Conservation (phyloP, 208 protist genomes). For the Trypanosoma avium region DNA sequence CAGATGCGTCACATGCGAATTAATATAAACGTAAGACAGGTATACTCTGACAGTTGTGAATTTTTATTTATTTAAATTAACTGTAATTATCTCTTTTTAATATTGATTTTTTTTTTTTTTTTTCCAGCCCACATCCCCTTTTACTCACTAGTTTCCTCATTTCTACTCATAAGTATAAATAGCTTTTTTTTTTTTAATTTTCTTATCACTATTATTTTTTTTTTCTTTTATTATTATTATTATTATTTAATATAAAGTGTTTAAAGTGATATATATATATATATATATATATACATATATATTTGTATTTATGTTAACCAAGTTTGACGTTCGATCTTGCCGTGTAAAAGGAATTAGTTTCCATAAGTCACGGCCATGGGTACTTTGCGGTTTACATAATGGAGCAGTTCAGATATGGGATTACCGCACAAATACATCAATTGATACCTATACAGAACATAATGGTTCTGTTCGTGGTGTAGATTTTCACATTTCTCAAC, state of each 20-base stretch:
- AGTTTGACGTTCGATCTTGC: slow-evolving; percentile 98
- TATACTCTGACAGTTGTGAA: slow-evolving; percentile 62
- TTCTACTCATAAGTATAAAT: no score
- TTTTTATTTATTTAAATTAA: slow-evolving; percentile 37
- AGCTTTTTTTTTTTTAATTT: slow-evolving; percentile 15
- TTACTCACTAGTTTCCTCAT: background rate
- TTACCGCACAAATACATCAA: slow-evolving; percentile 96
- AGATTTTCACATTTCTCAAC: slow-evolving; percentile 98
- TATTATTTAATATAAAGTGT: background rate
- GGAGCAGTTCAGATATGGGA: slow-evolving; percentile 99
- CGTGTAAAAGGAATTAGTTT: slow-evolving; percentile 99
- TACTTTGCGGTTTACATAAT: slow-evolving; percentile 98
- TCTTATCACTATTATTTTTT: slow-evolving; percentile 4
- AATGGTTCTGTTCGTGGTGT: slow-evolving; percentile 95
- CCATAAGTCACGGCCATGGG: slow-evolving; percentile 97
- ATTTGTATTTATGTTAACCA: slow-evolving; percentile 84
- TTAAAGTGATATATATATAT: background rate
- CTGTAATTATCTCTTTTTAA: background rate
- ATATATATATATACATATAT: slow-evolving; percentile 2
- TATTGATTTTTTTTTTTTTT: background rate
- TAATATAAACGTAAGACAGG: slow-evolving; percentile 88
- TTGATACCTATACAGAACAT: slow-evolving; percentile 98
- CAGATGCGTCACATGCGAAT: slow-evolving; percentile 86
- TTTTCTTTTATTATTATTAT: background rate
- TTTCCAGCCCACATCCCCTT: no score